Evolutionary conservation across 2,329 filamentous ascomycete species (phyloP), one percentile per base, ranked within the genome.

Genomic region (Dactylonectria estremocensis): DNA sequence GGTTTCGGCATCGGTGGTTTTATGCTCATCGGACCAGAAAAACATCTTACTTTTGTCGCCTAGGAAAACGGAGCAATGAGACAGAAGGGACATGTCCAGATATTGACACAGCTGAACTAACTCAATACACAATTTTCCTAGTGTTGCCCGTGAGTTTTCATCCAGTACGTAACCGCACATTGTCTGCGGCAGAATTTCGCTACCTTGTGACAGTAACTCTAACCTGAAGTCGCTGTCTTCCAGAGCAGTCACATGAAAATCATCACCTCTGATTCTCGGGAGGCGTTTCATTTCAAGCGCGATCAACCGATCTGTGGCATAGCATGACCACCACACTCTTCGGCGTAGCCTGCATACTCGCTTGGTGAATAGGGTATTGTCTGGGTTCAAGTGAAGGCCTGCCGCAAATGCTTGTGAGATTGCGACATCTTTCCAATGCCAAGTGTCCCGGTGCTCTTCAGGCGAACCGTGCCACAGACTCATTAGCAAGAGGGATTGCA

Each of bases 361-460:
- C 2, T 77, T 94, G 92, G 80, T 33, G 92, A 87, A 45, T 45
- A 16, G 43, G 87, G 97, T 93, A 73, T 88, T 90, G 6, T 92
- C 93, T 16, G 81, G 83, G 74, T 97, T 93, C 69, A 94, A 91
- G 80, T 98, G 94, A 6, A 98, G 86, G 4, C 95, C 95, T 69
- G 97, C 97, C 5, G 94, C 97, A 79, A 97, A 94, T 53, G 94
- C 95, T 50, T 97, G 85, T 4, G 95, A 97, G 64, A 97, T 93
- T 48, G 95, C 95, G 28, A 97, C 93, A 10, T 95, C 95, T 92
- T 97, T 97, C 95, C 95, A 98, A 78, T 98, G 95, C 93, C 95
- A 97, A 31, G 95, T 97, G 79, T 97, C 95, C 80, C 97, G 97
- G 77, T 97, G 94, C 78, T 97, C 95, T 79, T 97, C 94, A 0